A percentile compares a stretch with the other conserved stretches of the same genome.
Conservation (phyloP, 495 filamentous ascomycete species). For the Neurospora cerealis region DNA sequence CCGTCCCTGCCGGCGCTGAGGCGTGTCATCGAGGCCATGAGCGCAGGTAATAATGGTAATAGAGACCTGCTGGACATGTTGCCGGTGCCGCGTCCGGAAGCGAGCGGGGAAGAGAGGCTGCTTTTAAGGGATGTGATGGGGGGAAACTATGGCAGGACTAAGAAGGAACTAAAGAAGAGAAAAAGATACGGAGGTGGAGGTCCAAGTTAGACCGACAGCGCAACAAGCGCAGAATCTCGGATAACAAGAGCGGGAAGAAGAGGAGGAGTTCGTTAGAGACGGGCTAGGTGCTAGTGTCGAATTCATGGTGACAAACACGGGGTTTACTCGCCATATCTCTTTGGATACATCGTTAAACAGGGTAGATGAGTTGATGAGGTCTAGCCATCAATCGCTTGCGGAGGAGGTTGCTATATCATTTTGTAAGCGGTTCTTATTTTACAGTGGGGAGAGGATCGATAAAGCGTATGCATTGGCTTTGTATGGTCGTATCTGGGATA, state of each 20-base stretch:
- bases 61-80: background rate
- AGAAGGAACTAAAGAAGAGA: background rate
- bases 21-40: background rate
- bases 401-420: background rate
- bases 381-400: background rate
- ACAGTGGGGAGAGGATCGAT: background rate
- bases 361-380: background rate
- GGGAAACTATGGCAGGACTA: background rate
- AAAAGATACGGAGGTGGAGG: background rate
- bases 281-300: background rate
- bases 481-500: background rate
- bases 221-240: background rate
- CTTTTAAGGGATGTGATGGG: background rate
- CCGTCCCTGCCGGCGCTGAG: background rate
- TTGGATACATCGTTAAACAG: background rate
- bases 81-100: background rate
- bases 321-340: background rate
- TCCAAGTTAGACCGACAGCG: background rate
- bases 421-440: background rate
- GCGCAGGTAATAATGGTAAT: background rate
- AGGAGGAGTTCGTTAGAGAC: background rate
- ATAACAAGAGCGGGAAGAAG: background rate
- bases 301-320: background rate
- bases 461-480: background rate
- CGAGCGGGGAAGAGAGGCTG: background rate